Conservation (phyloP, 768 basidiomycete species). For the Suillus bovinus region DNA sequence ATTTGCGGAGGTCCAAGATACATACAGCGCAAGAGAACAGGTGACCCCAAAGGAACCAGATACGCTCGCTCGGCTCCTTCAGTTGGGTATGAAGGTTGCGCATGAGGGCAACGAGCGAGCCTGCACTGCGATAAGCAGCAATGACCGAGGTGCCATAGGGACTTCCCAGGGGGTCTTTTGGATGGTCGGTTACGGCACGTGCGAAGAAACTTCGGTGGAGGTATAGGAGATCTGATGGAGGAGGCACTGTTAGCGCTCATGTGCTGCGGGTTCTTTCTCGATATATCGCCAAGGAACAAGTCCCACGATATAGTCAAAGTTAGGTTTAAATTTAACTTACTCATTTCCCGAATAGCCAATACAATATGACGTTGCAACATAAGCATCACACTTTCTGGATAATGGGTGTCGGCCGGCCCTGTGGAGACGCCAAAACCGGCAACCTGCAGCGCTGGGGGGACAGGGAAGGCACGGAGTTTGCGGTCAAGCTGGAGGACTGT, state of each 20-base stretch:
- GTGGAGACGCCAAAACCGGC: slow-evolving; percentile 61
- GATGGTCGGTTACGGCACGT: slow-evolving; percentile 69
- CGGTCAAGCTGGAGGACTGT: slow-evolving; percentile 68
- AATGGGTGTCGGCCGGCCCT: slow-evolving; percentile 41
- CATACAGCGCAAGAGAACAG: slow-evolving; percentile 64
- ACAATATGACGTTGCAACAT: slow-evolving; percentile 69
- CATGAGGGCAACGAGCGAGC: slow-evolving; percentile 70
- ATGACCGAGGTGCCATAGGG: slow-evolving; percentile 74
- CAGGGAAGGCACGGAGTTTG: slow-evolving; percentile 66
- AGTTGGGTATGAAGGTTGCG: slow-evolving; percentile 65
- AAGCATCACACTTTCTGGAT: slow-evolving; percentile 37
- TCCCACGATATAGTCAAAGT: background rate
- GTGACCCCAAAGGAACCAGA: slow-evolving; percentile 56
- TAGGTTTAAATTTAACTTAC: slow-evolving; percentile 39
- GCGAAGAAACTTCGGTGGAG: slow-evolving; percentile 76
- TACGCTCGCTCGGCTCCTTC: slow-evolving; percentile 60
- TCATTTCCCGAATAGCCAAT: slow-evolving; percentile 67
- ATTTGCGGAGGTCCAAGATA: slow-evolving; percentile 19
- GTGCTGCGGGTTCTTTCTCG: slow-evolving; percentile 1
- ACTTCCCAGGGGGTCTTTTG: slow-evolving; percentile 71
- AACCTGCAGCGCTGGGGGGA: slow-evolving; percentile 64
- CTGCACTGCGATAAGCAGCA: slow-evolving; percentile 72
- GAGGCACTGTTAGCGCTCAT: slow-evolving; percentile 18
- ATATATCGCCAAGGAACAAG: slow-evolving; percentile 1
- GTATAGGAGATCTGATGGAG: slow-evolving; percentile 58